Conservation (phyloP, 2,329 filamentous ascomycete genomes). For the Chaetomium olivaceum region DNA sequence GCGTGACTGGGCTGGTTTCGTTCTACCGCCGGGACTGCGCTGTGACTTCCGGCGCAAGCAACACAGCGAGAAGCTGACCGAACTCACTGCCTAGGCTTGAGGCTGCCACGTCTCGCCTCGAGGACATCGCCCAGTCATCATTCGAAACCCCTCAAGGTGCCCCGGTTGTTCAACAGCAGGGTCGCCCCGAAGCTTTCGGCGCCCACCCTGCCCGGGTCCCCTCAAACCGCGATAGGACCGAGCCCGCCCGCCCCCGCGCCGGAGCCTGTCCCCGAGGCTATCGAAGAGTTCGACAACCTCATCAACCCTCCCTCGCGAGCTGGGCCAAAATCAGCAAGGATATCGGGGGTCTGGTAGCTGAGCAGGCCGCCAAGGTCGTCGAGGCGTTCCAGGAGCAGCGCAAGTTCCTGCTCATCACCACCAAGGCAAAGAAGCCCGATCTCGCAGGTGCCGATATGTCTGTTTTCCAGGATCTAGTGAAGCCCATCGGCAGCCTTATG, state of each 20-base stretch:
- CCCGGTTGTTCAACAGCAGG: constrained; percentile 46
- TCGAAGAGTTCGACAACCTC: constrained; percentile 85
- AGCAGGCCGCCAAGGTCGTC: constrained; percentile 65
- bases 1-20: constrained; percentile 39
- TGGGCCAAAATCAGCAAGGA: constrained; percentile 78
- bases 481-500: constrained; percentile 82
- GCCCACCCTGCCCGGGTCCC: constrained; percentile 23
- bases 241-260: constrained; percentile 42
- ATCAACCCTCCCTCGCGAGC: constrained; percentile 71
- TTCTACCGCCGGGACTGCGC: not conserved
- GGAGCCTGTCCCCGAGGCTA: constrained; percentile 69
- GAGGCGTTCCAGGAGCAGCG: constrained; percentile 80
- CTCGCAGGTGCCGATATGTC: constrained; percentile 59
- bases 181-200: constrained; percentile 39
- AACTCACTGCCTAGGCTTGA: constrained; percentile 76
- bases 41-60: constrained; percentile 15
- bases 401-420: constrained; percentile 82
- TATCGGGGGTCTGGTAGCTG: constrained; percentile 73
- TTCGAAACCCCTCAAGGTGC: constrained; percentile 59
- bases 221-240: constrained; percentile 31
- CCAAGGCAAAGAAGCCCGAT: constrained; percentile 90
- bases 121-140: constrained; percentile 86
- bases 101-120: constrained; percentile 91
- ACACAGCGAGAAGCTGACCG: constrained; percentile 48
- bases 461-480: constrained; percentile 74